Evolutionary conservation across 257 asterid species (phyloP), one percentile per base, ranked within the genome.

Genomic region (Asclepias syriaca): DNA sequence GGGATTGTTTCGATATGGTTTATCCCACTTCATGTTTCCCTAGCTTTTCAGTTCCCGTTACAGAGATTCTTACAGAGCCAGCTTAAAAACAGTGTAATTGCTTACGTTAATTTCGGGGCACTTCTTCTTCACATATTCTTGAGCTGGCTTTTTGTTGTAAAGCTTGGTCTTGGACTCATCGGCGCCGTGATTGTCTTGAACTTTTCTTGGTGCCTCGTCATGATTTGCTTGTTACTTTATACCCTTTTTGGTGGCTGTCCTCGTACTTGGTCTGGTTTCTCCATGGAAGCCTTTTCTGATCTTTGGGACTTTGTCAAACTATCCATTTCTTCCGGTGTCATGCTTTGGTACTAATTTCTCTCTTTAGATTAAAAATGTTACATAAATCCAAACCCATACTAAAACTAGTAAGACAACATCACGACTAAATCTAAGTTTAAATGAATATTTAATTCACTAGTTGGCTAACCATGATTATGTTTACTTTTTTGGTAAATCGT

Each of bases 41-140:
- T 86, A 49, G 92, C 86, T 5, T 5, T 88, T 12, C 86, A 76
- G 70, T 85, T 91, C 7, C 97, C 98, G 19, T n/a, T 94, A 16
- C 94, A 87, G 81, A 78, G 97, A 53, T 93, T 93, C 66, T 70
- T 93, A 84, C 98, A 94, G 83, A 84, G 97, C 54, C 98, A 93
- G 86, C 82, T 89, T 57, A 91, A 93, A 83, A 93, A 88, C 60
- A 37, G 40, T 40, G 85, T 89, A 43, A 85, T 82, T 4, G 97
- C 96, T 40, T 85, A 85, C 80, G 84, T 77, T 6, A 85, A 80
- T 53, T 40, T 91, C 18, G 82, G 2, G 21, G 89, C 86, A 1
- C 65, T 93, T 0, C 0, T 69, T 3, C 56, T 84, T 29, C 97
- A 93, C 78, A 18, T 87, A 21, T 37, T 77, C 0, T 32, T 87